Evolutionary conservation across 192 early-diverging fungal genomes (phyloP).

Genomic region (Irineochytrium annulatum): DNA sequence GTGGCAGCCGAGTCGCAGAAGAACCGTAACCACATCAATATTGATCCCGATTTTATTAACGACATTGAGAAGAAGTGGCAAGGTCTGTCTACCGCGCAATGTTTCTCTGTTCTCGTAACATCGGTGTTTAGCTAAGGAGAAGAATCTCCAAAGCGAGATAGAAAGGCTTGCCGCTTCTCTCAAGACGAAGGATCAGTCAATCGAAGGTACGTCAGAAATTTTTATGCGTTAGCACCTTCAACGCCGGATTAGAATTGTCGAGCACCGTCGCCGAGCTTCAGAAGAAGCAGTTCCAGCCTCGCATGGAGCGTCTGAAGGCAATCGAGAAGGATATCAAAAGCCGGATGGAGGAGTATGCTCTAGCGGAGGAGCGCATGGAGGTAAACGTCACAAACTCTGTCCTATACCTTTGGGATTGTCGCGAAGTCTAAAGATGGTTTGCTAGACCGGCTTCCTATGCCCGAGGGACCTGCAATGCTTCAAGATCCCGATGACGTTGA

Average conservation of each 20-base stretch:
- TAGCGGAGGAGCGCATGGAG: constrained; percentile 54
- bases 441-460: constrained; percentile 55
- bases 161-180: constrained; percentile 30
- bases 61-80: constrained; percentile 57
- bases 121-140: constrained; percentile 34
- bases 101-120: neutral
- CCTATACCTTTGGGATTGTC: neutral
- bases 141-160: constrained; percentile 36
- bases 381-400: constrained; percentile 11
- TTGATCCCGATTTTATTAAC: constrained; percentile 50
- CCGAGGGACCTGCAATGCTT: constrained; percentile 46
- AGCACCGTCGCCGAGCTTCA: constrained; percentile 34
- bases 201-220: constrained; percentile 28
- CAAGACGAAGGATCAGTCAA: constrained; percentile 26
- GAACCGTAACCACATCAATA: constrained; percentile 26
- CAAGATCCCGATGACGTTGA: constrained; percentile 45
- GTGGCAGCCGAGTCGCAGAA: constrained; percentile 29
- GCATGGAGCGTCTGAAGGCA: constrained; percentile 49
- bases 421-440: neutral
- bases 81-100: constrained; percentile 13
- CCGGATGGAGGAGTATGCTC: constrained; percentile 47
- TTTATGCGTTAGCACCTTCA: too few species aligned
- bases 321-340: constrained; percentile 52
- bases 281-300: constrained; percentile 51
- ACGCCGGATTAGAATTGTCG: constrained; percentile 20